Evolutionary conservation across 129 eudicot genomes (phyloP), one percentile per base, ranked within the genome.

Genomic region (Cynara cardunculus): DNA sequence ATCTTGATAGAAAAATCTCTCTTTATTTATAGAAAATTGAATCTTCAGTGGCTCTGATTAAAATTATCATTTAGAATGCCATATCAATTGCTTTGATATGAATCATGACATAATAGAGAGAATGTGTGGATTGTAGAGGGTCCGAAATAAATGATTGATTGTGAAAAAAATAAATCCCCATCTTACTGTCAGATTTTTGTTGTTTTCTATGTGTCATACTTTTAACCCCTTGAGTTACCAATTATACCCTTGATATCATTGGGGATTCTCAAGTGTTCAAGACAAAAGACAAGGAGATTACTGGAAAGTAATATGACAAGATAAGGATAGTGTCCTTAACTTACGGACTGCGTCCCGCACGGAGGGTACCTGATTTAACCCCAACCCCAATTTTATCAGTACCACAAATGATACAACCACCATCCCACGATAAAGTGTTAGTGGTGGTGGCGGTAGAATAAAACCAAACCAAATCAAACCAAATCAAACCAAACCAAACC

Each of bases 261-360:
- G 35, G 39, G 65, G 37, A 21, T 69, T 70, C 22, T 41, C 68
- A 56, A 86, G 67, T 75, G 25, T 65, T 69, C 44, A 73, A 80
- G 65, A 70, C 25, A 77, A 74, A 75, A 67, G 83, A 34, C 74
- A 83, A 75, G 88, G 90, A 78, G 70, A 65, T 25, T 78, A 69
- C 71, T 77, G 91, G 85, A 75, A 86, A 72, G 70, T 75, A 82
- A 78, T 61, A 74, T 78, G 78, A 85, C 81, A 83, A 56, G 82
- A 79, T 73, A 66, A 76, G 86, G 90, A 85, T 97, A 89, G 65
- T 79, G 85, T 73, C 97, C 96, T 88, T 30, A 92, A 90, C 83
- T 75, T 86, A 81, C 93, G 96, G 96, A 72, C 83, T 61, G 86
- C 84, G 91, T 87, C 84, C 78, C 75, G 83, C 87, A 84, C 71